These are phyloP conservation scores for Farysia itapuensis DNA, from an alignment of 1,284 basidiomycete genomes.

Conservation along the genomic window DNA sequence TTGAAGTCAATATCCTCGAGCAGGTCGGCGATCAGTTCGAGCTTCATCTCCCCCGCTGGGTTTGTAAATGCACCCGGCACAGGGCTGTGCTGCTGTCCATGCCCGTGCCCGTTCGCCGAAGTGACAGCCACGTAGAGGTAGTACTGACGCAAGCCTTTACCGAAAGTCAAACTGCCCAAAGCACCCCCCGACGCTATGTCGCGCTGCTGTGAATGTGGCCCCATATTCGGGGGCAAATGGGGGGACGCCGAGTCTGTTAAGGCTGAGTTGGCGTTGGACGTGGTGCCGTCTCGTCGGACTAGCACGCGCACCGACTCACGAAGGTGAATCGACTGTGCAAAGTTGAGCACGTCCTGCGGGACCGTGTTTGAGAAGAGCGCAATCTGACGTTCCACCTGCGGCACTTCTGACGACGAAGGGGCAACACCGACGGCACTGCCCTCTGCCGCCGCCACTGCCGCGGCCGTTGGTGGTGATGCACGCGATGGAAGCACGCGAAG, in stretches of 20 bases:
- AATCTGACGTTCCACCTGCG: conserved; percentile 89
- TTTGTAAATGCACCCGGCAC: conserved; percentile 72
- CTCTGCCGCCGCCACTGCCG: conserved; percentile 5
- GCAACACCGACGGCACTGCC: conserved; percentile 31
- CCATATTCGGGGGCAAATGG: conserved; percentile 1
- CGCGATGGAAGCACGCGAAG: conserved; percentile 83
- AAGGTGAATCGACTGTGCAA: conserved; percentile 81
- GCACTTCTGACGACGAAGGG: conserved; percentile 54
- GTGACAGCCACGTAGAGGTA: conserved; percentile 56
- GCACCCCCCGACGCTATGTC: conserved; percentile 67
- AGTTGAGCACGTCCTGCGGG: conserved; percentile 87
- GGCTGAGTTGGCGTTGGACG: conserved; percentile 6
- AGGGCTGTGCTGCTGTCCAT: conserved; percentile 78
- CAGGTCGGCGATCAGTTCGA: conserved; percentile 89
- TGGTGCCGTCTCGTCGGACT: conserved; percentile 81
- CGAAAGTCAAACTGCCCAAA: conserved; percentile 33
- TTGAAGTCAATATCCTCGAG: conserved; percentile 78
- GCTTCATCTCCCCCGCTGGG: conserved; percentile 92
- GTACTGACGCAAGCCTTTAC: conserved; percentile 50
- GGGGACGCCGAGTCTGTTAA: conserved; percentile 5
- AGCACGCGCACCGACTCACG: conserved; percentile 93
- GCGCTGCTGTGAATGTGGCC: conserved; percentile 3
- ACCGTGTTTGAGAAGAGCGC: conserved; percentile 94
- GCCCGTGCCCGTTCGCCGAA: conserved; percentile 64
- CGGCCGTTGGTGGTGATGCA: conserved; percentile 63